These are phyloP conservation scores for Lunasporangiospora selenospora DNA, from an alignment of 192 early-diverging fungal species.

Conservation along the genomic window DNA sequence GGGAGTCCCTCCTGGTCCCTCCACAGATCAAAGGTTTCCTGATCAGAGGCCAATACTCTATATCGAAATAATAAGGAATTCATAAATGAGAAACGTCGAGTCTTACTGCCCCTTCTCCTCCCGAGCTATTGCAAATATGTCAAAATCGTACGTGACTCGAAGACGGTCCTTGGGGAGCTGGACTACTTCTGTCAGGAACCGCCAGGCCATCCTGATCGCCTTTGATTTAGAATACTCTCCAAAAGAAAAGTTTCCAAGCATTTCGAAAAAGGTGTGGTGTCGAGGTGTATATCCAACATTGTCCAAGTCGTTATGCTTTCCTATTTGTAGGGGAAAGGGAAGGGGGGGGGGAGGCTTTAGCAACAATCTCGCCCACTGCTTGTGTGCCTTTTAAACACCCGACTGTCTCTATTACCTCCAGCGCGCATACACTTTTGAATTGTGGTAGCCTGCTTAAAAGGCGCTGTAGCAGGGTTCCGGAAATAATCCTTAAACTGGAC, in stretches of 20 bases:
- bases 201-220: constrained; percentile 65
- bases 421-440: constrained; percentile 65
- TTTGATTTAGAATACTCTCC: constrained; percentile 59
- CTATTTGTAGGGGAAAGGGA: constrained; percentile 9
- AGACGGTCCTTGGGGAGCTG: constrained; percentile 58
- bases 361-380: background rate
- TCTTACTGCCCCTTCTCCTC: too few species aligned
- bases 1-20: constrained; percentile 57
- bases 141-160: constrained; percentile 57
- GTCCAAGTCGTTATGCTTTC: constrained; percentile 69
- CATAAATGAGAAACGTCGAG: background rate
- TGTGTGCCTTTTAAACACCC: background rate
- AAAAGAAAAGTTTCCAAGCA: constrained; percentile 72
- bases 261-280: constrained; percentile 74
- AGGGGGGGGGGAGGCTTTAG: too few species aligned
- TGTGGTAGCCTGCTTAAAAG: constrained; percentile 53
- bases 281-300: constrained; percentile 69
- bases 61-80: background rate
- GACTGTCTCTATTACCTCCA: constrained; percentile 57
- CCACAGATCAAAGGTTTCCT: constrained; percentile 63
- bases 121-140: background rate
- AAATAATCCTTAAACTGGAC: constrained; percentile 65
- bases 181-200: constrained; percentile 58
- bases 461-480: constrained; percentile 53
- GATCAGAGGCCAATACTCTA: constrained; percentile 60